Evolutionary conservation across 768 basidiomycete species (phyloP).

Genomic region (Rhodocollybia butyracea): DNA sequence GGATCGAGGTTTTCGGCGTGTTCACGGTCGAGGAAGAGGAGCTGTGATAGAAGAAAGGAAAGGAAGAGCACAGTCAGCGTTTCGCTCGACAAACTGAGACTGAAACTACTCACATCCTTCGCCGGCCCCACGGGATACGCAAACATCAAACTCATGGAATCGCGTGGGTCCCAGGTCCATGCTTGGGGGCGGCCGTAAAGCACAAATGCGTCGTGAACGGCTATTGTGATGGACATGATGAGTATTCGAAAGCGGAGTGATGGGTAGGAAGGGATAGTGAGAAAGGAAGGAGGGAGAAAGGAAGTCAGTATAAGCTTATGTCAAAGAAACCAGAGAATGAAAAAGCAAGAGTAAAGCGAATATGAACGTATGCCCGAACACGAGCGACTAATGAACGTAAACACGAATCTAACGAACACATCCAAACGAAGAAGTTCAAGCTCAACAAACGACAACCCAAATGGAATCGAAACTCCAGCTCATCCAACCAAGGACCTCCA

Average conservation of each 20-base stretch:
- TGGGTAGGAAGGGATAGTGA: too few relatives aligned
- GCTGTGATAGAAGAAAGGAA: slow-evolving; percentile 33
- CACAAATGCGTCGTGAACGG: slow-evolving; percentile 80
- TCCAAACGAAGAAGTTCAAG: too few relatives aligned
- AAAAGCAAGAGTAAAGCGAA: too few relatives aligned
- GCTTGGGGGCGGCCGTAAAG: slow-evolving; percentile 84
- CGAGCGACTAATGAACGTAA: too few relatives aligned
- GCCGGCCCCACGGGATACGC: slow-evolving; percentile 86
- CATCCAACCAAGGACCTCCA: background rate
- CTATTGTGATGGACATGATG: slow-evolving; percentile 43
- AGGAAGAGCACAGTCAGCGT: slow-evolving; percentile 8
- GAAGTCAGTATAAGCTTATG: too few relatives aligned
- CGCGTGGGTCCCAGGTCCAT: slow-evolving; percentile 89
- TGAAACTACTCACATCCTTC: slow-evolving; percentile 81
- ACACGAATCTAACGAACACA: too few relatives aligned
- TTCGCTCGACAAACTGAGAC: slow-evolving; percentile 21
- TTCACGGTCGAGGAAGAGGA: slow-evolving; percentile 86
- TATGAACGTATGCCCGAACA: too few relatives aligned
- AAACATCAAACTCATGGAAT: slow-evolving; percentile 85
- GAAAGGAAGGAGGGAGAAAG: too few relatives aligned
- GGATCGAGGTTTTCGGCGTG: slow-evolving; percentile 75
- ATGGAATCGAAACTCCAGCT: too few relatives aligned
- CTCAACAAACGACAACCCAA: too few relatives aligned
- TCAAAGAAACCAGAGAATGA: too few relatives aligned
- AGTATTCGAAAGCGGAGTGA: too few relatives aligned